Percentiles rank a stretch among this genome's conserved stretches.
phyloP scores from a whole-genome alignment of 257 asterid genomes.

The Solanum piurae region DNA sequence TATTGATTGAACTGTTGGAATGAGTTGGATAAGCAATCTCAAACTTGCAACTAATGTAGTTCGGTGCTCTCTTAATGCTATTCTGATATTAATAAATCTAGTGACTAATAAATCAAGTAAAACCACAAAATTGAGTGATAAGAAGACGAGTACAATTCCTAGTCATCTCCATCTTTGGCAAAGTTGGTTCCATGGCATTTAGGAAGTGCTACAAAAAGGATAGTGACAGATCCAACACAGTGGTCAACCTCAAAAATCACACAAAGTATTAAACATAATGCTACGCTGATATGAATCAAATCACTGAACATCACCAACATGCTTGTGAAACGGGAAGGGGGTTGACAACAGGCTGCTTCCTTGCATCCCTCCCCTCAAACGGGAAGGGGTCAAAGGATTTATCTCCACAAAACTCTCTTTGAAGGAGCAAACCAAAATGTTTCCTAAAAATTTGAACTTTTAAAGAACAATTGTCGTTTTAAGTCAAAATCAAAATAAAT shows the following conservation, averaged over 20 bases:
- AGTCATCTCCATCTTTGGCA: neutral
- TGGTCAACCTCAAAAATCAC: neutral
- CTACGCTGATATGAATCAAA: neutral
- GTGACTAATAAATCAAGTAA: neutral
- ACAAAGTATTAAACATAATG: neutral
- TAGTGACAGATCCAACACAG: neutral
- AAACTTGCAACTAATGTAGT: neutral
- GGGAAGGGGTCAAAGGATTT: neutral
- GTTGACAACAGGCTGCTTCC: neutral
- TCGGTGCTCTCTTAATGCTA: neutral
- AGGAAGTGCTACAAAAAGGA: neutral
- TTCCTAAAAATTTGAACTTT: neutral
- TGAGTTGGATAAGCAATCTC: neutral
- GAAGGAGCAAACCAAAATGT: neutral
- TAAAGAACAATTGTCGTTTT: neutral
- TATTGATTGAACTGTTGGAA: neutral
- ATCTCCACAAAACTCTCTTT: neutral
- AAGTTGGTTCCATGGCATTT: neutral
- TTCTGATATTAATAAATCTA: neutral
- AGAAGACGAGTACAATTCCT: neutral
- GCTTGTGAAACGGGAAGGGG: neutral
- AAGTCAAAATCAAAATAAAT: neutral
- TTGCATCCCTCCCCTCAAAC: neutral
- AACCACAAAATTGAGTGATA: neutral
- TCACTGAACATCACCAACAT: neutral